Evolutionary conservation across 768 basidiomycete genomes (phyloP).

Genomic region (Leccinum ochraceum): DNA sequence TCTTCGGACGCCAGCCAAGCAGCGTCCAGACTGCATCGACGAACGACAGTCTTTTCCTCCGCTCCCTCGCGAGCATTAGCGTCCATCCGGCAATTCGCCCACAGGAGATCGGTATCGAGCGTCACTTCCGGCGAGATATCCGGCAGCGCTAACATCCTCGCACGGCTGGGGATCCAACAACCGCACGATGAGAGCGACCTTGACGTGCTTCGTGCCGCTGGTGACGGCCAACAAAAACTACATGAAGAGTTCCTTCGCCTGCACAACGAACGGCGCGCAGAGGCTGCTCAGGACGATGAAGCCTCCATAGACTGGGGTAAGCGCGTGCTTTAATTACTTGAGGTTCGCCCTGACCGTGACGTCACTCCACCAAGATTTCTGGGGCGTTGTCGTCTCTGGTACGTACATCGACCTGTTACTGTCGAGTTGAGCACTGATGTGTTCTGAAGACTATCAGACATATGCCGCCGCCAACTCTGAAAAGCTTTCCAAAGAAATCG

Average conservation of each 20-base stretch:
- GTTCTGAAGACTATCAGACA: constrained; percentile 71
- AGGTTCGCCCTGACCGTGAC: constrained; percentile 7
- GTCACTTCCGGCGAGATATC: constrained; percentile 50
- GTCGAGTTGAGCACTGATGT: constrained; percentile 8
- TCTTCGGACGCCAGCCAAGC: constrained; percentile 29
- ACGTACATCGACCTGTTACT: constrained; percentile 15
- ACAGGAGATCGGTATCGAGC: constrained; percentile 66
- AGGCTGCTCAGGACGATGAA: constrained; percentile 40
- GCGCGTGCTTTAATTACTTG: not conserved
- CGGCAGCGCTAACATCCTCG: constrained; percentile 43
- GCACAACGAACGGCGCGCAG: constrained; percentile 53
- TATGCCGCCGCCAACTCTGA: constrained; percentile 82
- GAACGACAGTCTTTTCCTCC: constrained; percentile 32
- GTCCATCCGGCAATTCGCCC: constrained; percentile 36
- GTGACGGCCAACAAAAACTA: constrained; percentile 68
- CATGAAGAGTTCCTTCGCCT: constrained; percentile 76
- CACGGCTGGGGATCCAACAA: constrained; percentile 51
- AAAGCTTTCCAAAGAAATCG: constrained; percentile 85
- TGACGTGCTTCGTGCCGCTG: constrained; percentile 45
- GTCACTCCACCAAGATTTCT: constrained; percentile 64
- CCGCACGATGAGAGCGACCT: constrained; percentile 40
- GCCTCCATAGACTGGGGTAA: constrained; percentile 78
- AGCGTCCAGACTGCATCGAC: constrained; percentile 25
- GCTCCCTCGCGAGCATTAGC: constrained; percentile 20
- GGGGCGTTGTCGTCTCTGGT: constrained; percentile 94